These are phyloP conservation scores for Oryza meyeriana DNA, from an alignment of 176 grass and related monocot species.

Conservation along the genomic window DNA sequence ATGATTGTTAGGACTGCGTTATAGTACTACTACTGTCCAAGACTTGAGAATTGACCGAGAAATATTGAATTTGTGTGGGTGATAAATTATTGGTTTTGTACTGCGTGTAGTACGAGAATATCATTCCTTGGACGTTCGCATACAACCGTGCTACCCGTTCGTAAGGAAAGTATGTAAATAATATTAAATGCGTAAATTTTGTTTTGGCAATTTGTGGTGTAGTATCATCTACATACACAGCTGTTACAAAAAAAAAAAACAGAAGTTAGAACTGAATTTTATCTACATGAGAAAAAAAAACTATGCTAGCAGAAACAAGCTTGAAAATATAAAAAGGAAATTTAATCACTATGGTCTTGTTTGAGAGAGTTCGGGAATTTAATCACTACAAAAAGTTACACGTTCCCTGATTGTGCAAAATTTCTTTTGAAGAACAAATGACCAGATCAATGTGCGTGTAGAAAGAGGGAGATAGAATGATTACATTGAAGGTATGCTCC, in stretches of 20 bases:
- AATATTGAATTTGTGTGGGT: neutral
- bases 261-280: neutral
- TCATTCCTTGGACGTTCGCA: no score
- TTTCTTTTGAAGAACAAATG: neutral
- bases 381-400: neutral
- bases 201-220: neutral
- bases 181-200: neutral
- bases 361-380: no score
- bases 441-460: neutral
- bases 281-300: neutral
- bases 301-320: neutral
- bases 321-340: no score
- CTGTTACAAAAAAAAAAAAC: neutral
- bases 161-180: neutral
- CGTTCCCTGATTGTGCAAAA: neutral
- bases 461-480: neutral
- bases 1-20: neutral
- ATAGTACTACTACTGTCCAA: neutral
- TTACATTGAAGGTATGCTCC: constrained; percentile 67
- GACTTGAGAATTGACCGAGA: neutral
- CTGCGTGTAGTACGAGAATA: neutral
- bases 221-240: neutral
- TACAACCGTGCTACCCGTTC: neutral
- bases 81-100: neutral
- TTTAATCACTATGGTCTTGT: no score